Evolutionary conservation across 306 rosid species (phyloP), one percentile per base, ranked within the genome.

Genomic region (Dryas alaskensis): DNA sequence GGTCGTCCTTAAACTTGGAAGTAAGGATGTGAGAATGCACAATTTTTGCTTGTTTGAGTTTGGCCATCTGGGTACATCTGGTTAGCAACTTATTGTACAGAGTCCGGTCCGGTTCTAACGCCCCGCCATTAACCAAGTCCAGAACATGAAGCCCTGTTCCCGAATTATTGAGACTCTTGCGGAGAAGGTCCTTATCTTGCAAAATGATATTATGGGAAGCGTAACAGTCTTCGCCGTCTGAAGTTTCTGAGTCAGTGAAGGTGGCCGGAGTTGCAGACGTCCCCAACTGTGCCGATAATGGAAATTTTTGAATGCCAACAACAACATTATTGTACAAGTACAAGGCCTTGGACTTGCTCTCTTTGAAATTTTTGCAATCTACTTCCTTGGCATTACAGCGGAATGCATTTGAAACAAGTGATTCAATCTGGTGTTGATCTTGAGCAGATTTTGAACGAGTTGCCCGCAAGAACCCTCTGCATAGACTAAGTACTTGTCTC

Each of bases 401-500:
- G 72, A 93, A 93, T 80, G 91, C 97, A 47, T 49, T 58, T 19
- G 90, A 81, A 11, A 93, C 89, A 17, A 88, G 5, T 0, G 89
- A 81, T 62, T 93, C 94, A 25, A 93, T 88, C 66, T 67, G 78
- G 9, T n/a, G 76, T 1, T 92, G 73, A 69, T 93, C 97, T 65
- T 83, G 86, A 4, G 64, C 46, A 0, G 90, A 80, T 78, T 91
- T 93, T 25, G 84, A 78, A 5, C 96, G 94, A 1, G 98, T 89
- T 4, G 87, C 86, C 52, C 96, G 86, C 13, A 93, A 78, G 87
- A 93, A 93, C 14, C 86, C 88, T 83, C 96, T 84, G 85, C 88
- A 91, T 40, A 91, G 72, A 50, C 91, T 68, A 16, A 93, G 94
- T 3, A 93, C 96, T 85, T 91, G 97, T 54, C 79, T 93, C 73